Evolutionary conservation across 2,329 filamentous ascomycete genomes (phyloP).

Genomic region (Monosporascus sp.): DNA sequence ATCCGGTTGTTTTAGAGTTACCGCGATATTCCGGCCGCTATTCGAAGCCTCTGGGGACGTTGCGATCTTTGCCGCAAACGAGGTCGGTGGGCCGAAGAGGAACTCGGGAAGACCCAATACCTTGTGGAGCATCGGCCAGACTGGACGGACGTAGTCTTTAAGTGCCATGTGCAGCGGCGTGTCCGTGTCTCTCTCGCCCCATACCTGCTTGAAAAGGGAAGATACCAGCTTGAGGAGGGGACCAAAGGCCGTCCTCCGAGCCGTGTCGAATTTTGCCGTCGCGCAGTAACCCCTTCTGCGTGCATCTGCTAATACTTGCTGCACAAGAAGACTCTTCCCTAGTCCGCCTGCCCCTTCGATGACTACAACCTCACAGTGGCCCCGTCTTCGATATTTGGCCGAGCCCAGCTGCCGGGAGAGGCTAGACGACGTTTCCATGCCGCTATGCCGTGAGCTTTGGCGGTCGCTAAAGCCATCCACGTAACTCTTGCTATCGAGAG

Average conservation of each 20-base stretch:
- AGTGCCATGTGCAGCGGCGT: constrained; percentile 57
- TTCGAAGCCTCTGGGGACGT: constrained; percentile 28
- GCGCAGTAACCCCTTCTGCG: constrained; percentile 59
- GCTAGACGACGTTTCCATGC: constrained; percentile 42
- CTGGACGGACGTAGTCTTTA: constrained; percentile 57
- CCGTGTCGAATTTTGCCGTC: constrained; percentile 61
- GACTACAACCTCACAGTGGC: constrained; percentile 58
- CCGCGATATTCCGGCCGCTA: constrained; percentile 26
- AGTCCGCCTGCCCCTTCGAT: constrained; percentile 58
- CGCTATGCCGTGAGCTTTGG: constrained; percentile 34
- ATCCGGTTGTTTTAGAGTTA: constrained; percentile 36
- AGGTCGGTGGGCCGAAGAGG: constrained; percentile 48
- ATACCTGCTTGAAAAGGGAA: constrained; percentile 62
- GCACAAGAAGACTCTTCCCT: constrained; percentile 61
- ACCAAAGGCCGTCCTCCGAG: constrained; percentile 55
- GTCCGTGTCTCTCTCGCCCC: constrained; percentile 61
- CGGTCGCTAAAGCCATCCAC: constrained; percentile 42
- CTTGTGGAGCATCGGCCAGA: constrained; percentile 60
- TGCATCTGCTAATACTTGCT: constrained; percentile 57
- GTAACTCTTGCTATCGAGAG: constrained; percentile 42
- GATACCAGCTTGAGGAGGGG: constrained; percentile 60
- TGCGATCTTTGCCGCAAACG: constrained; percentile 28
- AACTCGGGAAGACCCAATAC: constrained; percentile 65
- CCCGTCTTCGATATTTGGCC: constrained; percentile 54
- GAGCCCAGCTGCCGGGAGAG: constrained; percentile 50